phyloP scores from a whole-genome alignment of 805 yeast species.

The Metschnikowia peoriensis region DNA sequence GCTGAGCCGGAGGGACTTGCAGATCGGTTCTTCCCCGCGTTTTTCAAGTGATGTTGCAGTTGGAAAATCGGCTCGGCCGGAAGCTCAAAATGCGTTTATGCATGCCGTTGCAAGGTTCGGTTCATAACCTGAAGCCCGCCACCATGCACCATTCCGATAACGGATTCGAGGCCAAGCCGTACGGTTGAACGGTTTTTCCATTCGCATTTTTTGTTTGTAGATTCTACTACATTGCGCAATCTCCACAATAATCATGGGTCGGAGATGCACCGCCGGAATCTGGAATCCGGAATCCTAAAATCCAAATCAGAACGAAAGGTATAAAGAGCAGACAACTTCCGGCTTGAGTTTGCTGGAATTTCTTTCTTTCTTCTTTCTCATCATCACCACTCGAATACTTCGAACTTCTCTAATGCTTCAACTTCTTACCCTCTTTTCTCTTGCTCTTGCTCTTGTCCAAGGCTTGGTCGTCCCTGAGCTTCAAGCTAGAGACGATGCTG shows the following conservation, averaged over 20 bases:
- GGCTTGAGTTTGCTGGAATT: neutral
- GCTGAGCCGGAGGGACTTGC: too few relatives aligned
- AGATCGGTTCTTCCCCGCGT: neutral
- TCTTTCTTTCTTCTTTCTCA: neutral
- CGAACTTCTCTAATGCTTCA: constrained; percentile 2
- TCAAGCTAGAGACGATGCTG: neutral
- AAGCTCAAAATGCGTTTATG: neutral
- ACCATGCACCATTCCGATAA: neutral
- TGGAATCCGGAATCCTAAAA: neutral
- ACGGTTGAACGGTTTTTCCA: neutral
- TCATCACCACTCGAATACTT: neutral
- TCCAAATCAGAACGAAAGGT: neutral
- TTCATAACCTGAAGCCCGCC: neutral
- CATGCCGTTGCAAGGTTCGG: neutral
- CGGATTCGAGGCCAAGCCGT: neutral
- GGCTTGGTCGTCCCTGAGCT: constrained; percentile 10
- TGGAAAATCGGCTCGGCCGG: neutral
- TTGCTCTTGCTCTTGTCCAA: constrained; percentile 8
- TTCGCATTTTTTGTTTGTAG: neutral
- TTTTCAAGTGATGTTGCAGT: neutral
- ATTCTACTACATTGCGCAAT: neutral
- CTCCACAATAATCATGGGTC: neutral
- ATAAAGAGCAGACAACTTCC: neutral
- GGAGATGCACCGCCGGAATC: neutral
- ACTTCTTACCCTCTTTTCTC: constrained; percentile 7